A percentile compares a stretch with the other conserved stretches of the same genome.
These are phyloP conservation scores for Pseudozyma flocculosa DNA, from an alignment of 1,284 basidiomycete species.

Conservation along the genomic window DNA sequence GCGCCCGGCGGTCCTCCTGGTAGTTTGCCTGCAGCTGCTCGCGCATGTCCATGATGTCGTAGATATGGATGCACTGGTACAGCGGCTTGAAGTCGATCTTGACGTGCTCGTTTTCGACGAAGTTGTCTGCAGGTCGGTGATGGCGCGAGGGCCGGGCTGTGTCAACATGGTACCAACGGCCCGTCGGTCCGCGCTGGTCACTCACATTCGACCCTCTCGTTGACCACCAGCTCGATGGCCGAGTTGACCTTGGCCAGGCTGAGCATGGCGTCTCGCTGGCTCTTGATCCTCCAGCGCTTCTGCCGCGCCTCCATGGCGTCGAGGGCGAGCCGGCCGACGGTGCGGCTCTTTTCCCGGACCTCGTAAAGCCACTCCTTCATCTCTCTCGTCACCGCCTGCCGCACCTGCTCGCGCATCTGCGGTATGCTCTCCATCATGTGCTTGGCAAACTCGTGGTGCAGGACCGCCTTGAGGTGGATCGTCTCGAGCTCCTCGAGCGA, in stretches of 20 bases:
- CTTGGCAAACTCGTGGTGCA: slow-evolving; percentile 89
- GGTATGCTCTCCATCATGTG: slow-evolving; percentile 89
- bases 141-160: slow-evolving; percentile 1
- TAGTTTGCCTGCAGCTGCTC: slow-evolving; percentile 88
- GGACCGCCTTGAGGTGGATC: slow-evolving; percentile 76
- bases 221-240: slow-evolving; percentile 87
- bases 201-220: slow-evolving; percentile 92
- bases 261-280: slow-evolving; percentile 48
- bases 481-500: slow-evolving; percentile 68
- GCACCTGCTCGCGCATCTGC: slow-evolving; percentile 81
- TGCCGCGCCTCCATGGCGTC: slow-evolving; percentile 85
- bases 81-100: slow-evolving; percentile 90
- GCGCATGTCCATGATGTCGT: slow-evolving; percentile 83
- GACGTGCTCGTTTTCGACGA: slow-evolving; percentile 84
- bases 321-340: slow-evolving; percentile 83
- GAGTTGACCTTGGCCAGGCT: slow-evolving; percentile 84
- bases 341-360: slow-evolving; percentile 82
- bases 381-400: slow-evolving; percentile 87
- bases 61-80: slow-evolving; percentile 96
- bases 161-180: too few relatives aligned
- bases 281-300: slow-evolving; percentile 72
- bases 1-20: slow-evolving; percentile 92
- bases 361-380: slow-evolving; percentile 97
- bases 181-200: too few relatives aligned
- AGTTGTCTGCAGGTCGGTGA: slow-evolving; percentile 78